Percentiles rank a stretch among this genome's conserved stretches.
Evolutionary conservation across 495 filamentous ascomycete genomes (phyloP).

Genomic region (Aspergillus bridgeri): DNA sequence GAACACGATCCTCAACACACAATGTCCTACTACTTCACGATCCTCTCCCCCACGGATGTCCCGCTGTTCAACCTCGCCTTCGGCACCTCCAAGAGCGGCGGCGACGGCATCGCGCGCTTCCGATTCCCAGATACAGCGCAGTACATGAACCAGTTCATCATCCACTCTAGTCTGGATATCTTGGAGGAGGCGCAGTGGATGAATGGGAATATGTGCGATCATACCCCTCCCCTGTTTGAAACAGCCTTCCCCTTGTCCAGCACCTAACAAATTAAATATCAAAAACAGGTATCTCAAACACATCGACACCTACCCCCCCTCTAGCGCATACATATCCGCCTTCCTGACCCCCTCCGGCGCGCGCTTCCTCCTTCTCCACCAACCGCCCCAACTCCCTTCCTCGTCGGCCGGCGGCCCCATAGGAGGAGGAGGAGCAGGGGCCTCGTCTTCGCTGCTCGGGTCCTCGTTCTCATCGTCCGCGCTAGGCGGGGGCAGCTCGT

Average conservation of each 20-base stretch:
- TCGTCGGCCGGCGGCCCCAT: conserved; percentile 22
- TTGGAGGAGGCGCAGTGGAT: conserved; percentile 95
- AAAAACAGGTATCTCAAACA: conserved; percentile 81
- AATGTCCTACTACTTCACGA: conserved; percentile 97
- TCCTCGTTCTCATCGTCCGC: conserved; percentile 26
- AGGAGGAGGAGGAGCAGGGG: conserved; percentile 2
- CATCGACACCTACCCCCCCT: conserved; percentile 81
- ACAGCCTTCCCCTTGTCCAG: not conserved
- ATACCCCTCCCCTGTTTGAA: conserved; percentile 1
- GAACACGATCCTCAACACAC: conserved; percentile 12
- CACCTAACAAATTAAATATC: not conserved
- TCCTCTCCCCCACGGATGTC: conserved; percentile 89
- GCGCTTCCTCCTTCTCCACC: conserved; percentile 85
- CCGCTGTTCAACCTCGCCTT: conserved; percentile 95
- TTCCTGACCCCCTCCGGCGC: conserved; percentile 74
- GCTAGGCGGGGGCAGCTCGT: conserved; percentile 27
- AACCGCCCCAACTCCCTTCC: conserved; percentile 54
- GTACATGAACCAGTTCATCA: conserved; percentile 96
- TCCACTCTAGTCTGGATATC: conserved; percentile 87
- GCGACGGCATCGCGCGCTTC: conserved; percentile 79
- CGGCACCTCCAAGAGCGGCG: conserved; percentile 89
- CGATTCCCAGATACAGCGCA: conserved; percentile 77
- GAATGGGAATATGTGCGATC: conserved; percentile 64
- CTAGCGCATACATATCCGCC: conserved; percentile 80
- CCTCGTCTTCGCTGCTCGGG: conserved; percentile 21